phyloP scores from a whole-genome alignment of 179 eudicot genomes.

The Silene coronaria region DNA sequence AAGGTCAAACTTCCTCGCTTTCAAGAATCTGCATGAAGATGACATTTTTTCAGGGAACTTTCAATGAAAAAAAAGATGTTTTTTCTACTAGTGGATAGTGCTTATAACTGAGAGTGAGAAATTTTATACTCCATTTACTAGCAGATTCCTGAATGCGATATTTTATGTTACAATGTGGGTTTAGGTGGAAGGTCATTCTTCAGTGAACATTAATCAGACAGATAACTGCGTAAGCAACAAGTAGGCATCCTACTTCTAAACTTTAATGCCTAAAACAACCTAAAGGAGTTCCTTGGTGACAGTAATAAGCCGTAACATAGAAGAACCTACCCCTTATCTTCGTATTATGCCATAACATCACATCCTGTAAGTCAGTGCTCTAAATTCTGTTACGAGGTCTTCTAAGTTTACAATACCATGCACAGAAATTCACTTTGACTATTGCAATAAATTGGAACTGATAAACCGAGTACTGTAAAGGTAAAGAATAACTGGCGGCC shows the following conservation, averaged over 20 bases:
- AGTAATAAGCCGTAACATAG: neutral
- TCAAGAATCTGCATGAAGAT: slow-evolving; percentile 63
- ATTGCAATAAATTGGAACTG: neutral
- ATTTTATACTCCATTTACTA: slow-evolving; percentile 1
- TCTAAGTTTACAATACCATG: slow-evolving; percentile 3
- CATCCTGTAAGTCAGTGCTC: neutral
- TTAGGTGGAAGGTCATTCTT: neutral
- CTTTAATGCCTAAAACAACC: neutral
- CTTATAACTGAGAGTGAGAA: neutral
- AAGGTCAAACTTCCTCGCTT: slow-evolving; percentile 90
- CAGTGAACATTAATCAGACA: neutral
- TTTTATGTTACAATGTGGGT: neutral
- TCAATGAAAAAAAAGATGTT: neutral
- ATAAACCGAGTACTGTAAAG: neutral
- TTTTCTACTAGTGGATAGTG: neutral
- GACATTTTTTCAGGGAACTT: slow-evolving; percentile 16
- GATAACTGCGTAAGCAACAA: neutral
- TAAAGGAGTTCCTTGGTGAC: neutral
- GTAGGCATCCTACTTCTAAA: slow-evolving; percentile 3
- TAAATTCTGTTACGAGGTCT: neutral
- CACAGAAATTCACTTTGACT: slow-evolving; percentile 4
- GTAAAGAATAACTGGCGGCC: neutral
- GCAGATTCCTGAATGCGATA: neutral
- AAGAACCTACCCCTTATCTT: neutral
- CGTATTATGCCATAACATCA: neutral